Base-by-base conservation (phyloP, 495 filamentous ascomycete genomes). In the Neurospora tetraspora region DNA sequence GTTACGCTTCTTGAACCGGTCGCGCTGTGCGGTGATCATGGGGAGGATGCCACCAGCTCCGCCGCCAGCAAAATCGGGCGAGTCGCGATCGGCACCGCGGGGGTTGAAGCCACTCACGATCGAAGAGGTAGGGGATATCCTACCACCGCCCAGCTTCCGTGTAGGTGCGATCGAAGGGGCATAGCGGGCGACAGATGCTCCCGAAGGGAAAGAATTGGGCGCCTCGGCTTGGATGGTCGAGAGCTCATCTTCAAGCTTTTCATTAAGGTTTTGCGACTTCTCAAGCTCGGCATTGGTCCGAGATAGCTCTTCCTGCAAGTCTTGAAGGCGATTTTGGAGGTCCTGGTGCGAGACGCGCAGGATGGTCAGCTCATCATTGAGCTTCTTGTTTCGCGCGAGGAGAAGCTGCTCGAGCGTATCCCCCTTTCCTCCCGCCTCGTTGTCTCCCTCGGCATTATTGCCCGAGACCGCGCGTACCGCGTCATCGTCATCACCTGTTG, bases 1-100 rank as follows among this genome's bases (percentile, higher is more conserved):
- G 73, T 97, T 98, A 75, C 94, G 91, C 85, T 97, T 93, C 86
- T 97, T 98, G 88, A 99, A 99, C 53, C 96, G 92, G 81, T 99
- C 96, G 73, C 96, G 91, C 80, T 99, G 96, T 23, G 96, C 96
- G 68, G 96, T 96, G 72, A 99, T 91, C 96, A 99, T 99, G 36
- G 96, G 96, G 36, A 99, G 85, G 73, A 99, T 97, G 23, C 94
- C 94, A 3, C 92, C 93, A 37, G 93, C 93, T 69, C 92, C 93
- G 10, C 93, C 93, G 18, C 91, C 88, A 10, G 91, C 84, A 23
- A 78, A 77, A 20, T 94, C 92, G 8, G 91, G 90, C 73, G 92
- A 89, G 18, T 92, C 92, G 7, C 53, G 53, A 65, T 65, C 53
- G 53, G 27, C 12, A 65, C 53, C 53, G 43, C 82, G 88, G 11